Base-by-base conservation (phyloP, 2,329 filamentous ascomycete genomes). In the Apiospora aurea region DNA sequence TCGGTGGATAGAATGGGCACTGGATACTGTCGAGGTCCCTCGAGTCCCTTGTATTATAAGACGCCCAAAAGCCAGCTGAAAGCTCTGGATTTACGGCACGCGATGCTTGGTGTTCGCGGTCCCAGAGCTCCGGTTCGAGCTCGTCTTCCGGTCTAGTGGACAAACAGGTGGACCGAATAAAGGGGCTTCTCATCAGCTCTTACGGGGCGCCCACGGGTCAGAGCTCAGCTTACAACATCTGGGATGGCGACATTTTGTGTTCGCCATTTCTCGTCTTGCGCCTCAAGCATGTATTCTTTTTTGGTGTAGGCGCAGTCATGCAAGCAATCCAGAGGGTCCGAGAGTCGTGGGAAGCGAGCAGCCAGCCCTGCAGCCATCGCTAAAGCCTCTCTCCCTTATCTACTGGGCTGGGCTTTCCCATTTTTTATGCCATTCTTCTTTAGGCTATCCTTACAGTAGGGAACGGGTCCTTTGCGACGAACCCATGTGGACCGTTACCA, bases 61-160 rank as follows among this genome's bases (percentile, higher is more conserved):
- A 38, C 14, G 26, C 51, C 29, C 51, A 13, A 18, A 16, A 16
- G 1, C 3, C 16, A 21, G 53, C 53, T 29, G 2, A 16, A 26
- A 38, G 26, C 26, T 38, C 8, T 38, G 53, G 29, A 18, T 57
- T 34, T 57, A 18, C 51, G 51, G 16, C 53, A 38, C 34, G 53
- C 53, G 53, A 61, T 38, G 29, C 16, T 18, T 61, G n/a, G 13
- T 53, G 49, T n/a, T 13, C 26, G 49, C 49, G 49, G 53, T 61
- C 53, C 53, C 53, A 61, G 53, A 34, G 53, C 29, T 61, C 53
- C 53, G 53, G 53, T 61, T 61, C 53, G 53, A 61, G 29, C 53
- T 61, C 34, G 53, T 61, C 21, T 18, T 61, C 53, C 53, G 53
- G 53, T 34, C 8, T 21, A 61, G 53, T 38, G 53, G 53, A 21